Percentiles rank a stretch among this genome's conserved stretches.
These are phyloP conservation scores for Aspergillus quadrilineatus DNA, from an alignment of 2,329 filamentous ascomycete species.

Conservation along the genomic window DNA sequence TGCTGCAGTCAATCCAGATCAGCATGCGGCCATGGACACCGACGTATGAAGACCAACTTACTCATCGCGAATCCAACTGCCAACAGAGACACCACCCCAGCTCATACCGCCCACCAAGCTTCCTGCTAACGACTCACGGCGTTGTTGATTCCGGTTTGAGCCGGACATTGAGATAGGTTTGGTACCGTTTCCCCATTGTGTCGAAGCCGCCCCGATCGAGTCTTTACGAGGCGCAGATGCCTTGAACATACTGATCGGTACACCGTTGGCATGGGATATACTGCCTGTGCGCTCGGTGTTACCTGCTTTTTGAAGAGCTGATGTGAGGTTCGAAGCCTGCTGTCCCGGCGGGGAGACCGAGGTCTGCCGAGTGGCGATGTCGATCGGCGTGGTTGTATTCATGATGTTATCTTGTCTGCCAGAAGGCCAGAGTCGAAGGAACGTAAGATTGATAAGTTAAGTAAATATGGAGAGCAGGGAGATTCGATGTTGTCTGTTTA, in stretches of 20 bases:
- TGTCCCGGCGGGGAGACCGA: slow-evolving; percentile 59
- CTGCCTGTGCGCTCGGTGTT: slow-evolving; percentile 44
- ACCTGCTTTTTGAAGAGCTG: slow-evolving; percentile 55
- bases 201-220: slow-evolving; percentile 51
- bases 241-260: slow-evolving; percentile 40
- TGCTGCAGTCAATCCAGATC: slow-evolving; percentile 55
- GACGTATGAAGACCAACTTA: slow-evolving; percentile 56
- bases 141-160: slow-evolving; percentile 49
- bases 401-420: slow-evolving; percentile 41
- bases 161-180: slow-evolving; percentile 61
- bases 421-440: slow-evolving; percentile 37
- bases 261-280: slow-evolving; percentile 45
- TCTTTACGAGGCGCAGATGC: slow-evolving; percentile 51
- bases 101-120: slow-evolving; percentile 78
- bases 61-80: slow-evolving; percentile 97
- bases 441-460: neutral
- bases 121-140: slow-evolving; percentile 60
- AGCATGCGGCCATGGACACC: neutral
- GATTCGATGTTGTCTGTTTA: slow-evolving; percentile 18
- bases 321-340: slow-evolving; percentile 63
- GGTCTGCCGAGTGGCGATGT: slow-evolving; percentile 58
- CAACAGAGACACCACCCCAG: slow-evolving; percentile 94
- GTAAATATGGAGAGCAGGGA: neutral
- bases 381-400: slow-evolving; percentile 58
- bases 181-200: slow-evolving; percentile 58